Base-by-base conservation (phyloP, 805 yeast species). In the Blastobotrys americana region DNA sequence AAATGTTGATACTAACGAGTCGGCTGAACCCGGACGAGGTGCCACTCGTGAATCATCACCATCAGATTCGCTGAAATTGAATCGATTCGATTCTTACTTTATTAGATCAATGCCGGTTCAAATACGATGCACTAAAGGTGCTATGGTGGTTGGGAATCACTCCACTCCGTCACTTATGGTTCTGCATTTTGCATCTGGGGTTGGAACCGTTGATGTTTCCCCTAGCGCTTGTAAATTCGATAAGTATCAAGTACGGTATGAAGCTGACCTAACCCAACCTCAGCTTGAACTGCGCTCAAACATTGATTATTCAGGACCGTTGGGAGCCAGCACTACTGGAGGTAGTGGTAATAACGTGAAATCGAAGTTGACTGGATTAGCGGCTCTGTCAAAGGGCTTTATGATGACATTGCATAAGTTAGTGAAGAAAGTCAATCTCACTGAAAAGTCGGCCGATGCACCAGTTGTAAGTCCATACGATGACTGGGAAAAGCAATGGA, bases 111-210 rank as follows among this genome's bases (percentile, higher is more conserved):
- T 86, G 8, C 98, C 98, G 0, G 53, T 90, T 2, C 74, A 76
- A 10, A 40, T 86, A 2, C 63, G 67, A 5, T 67, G 85, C 9
- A 73, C 69, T 37, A 81, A 76, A 45, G 87, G 90, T 1, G 82
- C 95, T 0, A 40, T 86, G 21, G 82, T 86, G 1, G 56, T 87
- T 17, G 98, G 98, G 5, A 90, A 89, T 61, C 70, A 73, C 47
- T 72, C 77, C 13, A 87, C 96, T 0, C 81, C 93, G 1, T 77
- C 89, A 1, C 64, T 93, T 8, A 50, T 84, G 37, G 78, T 87
- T 2, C 67, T 74, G 3, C 79, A 87, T 5, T 82, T 72, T 54
- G 68, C 73, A 3, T 58, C 69, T 1, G 78, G 78, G 1, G 64
- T 64, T 10, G 88, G 87, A 0, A 44, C 69, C 0, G 47, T 82